Evolutionary conservation across 169 alveolate genomes (phyloP).

Genomic region (Plasmodium gallinaceum): DNA sequence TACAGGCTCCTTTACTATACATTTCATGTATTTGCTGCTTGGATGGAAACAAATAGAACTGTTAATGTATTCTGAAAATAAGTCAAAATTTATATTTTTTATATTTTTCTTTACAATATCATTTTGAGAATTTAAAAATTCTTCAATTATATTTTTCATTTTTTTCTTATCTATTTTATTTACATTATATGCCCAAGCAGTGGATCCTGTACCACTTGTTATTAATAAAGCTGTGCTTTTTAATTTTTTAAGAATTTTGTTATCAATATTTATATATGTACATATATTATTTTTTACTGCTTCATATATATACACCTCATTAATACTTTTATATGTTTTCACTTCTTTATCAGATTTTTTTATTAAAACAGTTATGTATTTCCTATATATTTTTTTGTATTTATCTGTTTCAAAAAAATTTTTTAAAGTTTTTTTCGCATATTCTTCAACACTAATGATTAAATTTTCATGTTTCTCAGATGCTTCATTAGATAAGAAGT

Average conservation of each 20-base stretch:
- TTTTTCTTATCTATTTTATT: constrained; percentile 79
- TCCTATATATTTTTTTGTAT: constrained; percentile 34
- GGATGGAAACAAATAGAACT: constrained; percentile 81
- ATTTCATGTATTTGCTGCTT: constrained; percentile 77
- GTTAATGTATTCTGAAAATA: constrained; percentile 78
- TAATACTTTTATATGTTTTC: constrained; percentile 58
- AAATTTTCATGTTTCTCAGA: background rate
- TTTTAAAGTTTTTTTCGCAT: constrained; percentile 31
- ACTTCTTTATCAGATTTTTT: constrained; percentile 29
- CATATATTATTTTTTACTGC: constrained; percentile 78
- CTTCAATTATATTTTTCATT: constrained; percentile 80
- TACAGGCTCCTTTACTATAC: constrained; percentile 84
- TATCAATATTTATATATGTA: constrained; percentile 83
- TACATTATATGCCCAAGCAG: constrained; percentile 91
- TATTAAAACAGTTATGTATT: constrained; percentile 41
- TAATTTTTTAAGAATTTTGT: constrained; percentile 77
- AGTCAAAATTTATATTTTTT: constrained; percentile 68
- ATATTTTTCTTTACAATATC: constrained; percentile 50
- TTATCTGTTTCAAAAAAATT: constrained; percentile 42
- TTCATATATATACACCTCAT: constrained; percentile 60
- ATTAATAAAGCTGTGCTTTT: constrained; percentile 84
- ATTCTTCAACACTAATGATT: constrained; percentile 51
- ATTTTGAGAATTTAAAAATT: constrained; percentile 35
- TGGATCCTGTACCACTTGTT: constrained; percentile 90
- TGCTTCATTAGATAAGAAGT: background rate